Evolutionary conservation across 352 stramenopile species (phyloP).

Genomic region (Globisporangium takayamanum): DNA sequence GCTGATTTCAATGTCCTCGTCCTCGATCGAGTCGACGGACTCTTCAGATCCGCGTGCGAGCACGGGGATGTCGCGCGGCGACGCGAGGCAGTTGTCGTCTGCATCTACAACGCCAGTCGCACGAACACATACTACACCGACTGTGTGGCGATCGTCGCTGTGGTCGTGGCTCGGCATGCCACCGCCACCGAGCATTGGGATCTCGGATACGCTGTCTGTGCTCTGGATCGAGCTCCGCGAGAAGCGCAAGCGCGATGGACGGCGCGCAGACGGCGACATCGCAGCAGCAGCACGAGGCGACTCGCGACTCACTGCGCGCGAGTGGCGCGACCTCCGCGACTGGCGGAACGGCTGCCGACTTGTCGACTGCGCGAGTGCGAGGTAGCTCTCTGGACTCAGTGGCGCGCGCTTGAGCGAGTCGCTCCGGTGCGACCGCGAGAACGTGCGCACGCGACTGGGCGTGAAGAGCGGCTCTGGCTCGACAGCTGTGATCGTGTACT

Average conservation of each 20-base stretch:
- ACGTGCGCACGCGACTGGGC: conserved; percentile 13
- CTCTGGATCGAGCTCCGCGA: conserved; percentile 2
- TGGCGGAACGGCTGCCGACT: conserved; percentile 2
- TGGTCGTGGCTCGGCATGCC: neutral
- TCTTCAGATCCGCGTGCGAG: conserved; percentile 13
- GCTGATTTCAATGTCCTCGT: conserved; percentile 17
- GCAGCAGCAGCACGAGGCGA: neutral
- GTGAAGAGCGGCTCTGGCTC: conserved; percentile 10
- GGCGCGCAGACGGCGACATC: neutral
- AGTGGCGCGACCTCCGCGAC: conserved; percentile 2
- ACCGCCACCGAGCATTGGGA: conserved; percentile 10
- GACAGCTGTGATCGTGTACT: conserved; percentile 5
- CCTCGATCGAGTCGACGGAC: conserved; percentile 16
- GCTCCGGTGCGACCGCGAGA: conserved; percentile 3
- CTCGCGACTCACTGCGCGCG: neutral
- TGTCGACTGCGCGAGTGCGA: conserved; percentile 6
- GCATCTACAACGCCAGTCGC: too few species aligned
- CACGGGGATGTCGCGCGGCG: conserved; percentile 15
- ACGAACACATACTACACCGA: neutral
- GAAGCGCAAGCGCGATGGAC: conserved; percentile 4
- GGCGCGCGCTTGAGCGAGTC: conserved; percentile 1
- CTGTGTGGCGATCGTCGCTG: neutral
- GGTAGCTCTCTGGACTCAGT: conserved; percentile 8
- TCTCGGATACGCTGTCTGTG: conserved; percentile 7
- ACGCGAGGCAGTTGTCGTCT: neutral